phyloP scores from a whole-genome alignment of 768 basidiomycete species.

The Lactarius evosmus region DNA sequence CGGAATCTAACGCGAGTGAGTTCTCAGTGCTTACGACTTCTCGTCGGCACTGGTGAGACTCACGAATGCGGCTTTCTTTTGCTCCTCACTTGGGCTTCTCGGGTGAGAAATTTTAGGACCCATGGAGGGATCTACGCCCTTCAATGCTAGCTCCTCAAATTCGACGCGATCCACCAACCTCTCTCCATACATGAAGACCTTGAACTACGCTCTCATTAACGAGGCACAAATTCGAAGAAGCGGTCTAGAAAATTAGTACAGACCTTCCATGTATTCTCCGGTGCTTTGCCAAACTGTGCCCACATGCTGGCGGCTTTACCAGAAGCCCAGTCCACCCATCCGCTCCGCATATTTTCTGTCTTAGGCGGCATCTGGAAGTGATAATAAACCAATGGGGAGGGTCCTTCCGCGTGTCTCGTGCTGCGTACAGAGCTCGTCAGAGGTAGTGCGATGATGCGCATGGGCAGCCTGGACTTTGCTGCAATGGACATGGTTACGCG shows the following conservation, averaged over 20 bases:
- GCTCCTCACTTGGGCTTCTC: slow-evolving; percentile 22
- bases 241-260: slow-evolving; percentile 28
- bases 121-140: slow-evolving; percentile 65
- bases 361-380: slow-evolving; percentile 37
- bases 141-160: slow-evolving; percentile 77
- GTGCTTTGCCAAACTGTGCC: slow-evolving; percentile 65
- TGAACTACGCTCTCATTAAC: slow-evolving; percentile 43
- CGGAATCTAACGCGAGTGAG: slow-evolving; percentile 45
- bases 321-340: slow-evolving; percentile 48
- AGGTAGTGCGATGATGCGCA: slow-evolving; percentile 51
- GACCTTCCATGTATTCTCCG: slow-evolving; percentile 71
- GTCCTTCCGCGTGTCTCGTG: slow-evolving; percentile 7
- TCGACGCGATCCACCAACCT: slow-evolving; percentile 67
- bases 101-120: slow-evolving; percentile 42
- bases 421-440: slow-evolving; percentile 33
- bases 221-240: not conserved
- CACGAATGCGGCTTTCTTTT: slow-evolving; percentile 21
- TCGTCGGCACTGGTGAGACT: not conserved
- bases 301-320: slow-evolving; percentile 56
- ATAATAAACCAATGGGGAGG: slow-evolving; percentile 42
- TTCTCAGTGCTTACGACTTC: slow-evolving; percentile 1
- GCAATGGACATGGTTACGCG: slow-evolving; percentile 22
- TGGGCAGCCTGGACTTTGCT: slow-evolving; percentile 29
- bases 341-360: slow-evolving; percentile 32
- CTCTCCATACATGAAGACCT: slow-evolving; percentile 61